These are phyloP conservation scores for Podochytrium sp. DNA, from an alignment of 192 early-diverging fungal genomes.

Conservation along the genomic window DNA sequence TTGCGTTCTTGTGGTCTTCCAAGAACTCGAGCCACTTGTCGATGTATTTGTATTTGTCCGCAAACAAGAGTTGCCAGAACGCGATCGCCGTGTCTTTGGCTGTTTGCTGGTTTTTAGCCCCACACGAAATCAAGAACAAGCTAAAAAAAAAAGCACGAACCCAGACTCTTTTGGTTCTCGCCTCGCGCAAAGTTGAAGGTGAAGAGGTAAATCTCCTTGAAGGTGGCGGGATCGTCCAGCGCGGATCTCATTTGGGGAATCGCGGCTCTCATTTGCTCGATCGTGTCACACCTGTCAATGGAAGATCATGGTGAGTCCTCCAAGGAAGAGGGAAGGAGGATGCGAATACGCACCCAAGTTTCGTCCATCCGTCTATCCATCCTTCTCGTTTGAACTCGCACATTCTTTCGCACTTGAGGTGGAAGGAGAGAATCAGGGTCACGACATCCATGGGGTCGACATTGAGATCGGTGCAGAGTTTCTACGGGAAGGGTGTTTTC, in stretches of 20 bases:
- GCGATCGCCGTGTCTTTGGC: conserved; percentile 76
- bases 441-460: conserved; percentile 77
- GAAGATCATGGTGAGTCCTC: not conserved
- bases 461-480: conserved; percentile 68
- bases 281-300: conserved; percentile 54
- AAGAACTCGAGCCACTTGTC: conserved; percentile 75
- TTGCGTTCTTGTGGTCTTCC: conserved; percentile 72
- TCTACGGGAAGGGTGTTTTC: not conserved
- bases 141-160: conserved; percentile 40
- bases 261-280: conserved; percentile 63
- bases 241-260: conserved; percentile 57
- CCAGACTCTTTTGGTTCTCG: conserved; percentile 76
- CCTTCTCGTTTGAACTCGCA: conserved; percentile 71
- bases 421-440: conserved; percentile 70
- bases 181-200: conserved; percentile 74
- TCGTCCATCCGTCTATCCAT: conserved; percentile 77
- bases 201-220: conserved; percentile 76
- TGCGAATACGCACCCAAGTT: conserved; percentile 47
- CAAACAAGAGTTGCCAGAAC: conserved; percentile 73
- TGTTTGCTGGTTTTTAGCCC: conserved; percentile 28
- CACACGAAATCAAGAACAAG: conserved; percentile 1
- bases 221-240: conserved; percentile 57
- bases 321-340: conserved; percentile 14
- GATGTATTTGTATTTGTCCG: conserved; percentile 61
- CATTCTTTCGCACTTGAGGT: conserved; percentile 72